Base-by-base conservation (phyloP, 2,329 filamentous ascomycete genomes). In the Graphilbum fragrans region DNA sequence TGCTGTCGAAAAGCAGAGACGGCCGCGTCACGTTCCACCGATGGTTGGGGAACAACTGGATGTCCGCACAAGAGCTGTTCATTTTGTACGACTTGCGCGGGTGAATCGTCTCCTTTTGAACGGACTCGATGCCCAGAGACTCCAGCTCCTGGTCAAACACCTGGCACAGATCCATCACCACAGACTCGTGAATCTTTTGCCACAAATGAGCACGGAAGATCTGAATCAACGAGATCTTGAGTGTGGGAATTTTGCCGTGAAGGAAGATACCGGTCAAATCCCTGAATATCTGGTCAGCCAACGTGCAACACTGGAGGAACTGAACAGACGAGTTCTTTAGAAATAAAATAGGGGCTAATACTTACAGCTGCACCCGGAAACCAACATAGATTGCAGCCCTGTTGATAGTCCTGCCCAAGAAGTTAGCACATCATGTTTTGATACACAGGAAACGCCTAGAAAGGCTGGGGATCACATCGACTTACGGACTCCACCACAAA, bases 1-100 rank as follows among this genome's bases (percentile, higher is more conserved):
- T 96, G 39, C 86, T 95, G 53, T 98, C 92, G 57, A 93, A 94
- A 4, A 98, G 68, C 52, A 94, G 75, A 3, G 90, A 96, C 2
- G 92, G 93, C 3, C 86, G 74, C 0, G 88, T 95, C 40, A 98
- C 88, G 48, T 94, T 96, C 93, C 93, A 98, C 61, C 96, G 98
- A 67, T 96, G 92, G 49, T 84, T 94, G 31, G 92, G 90, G 56
- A 98, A 98, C 10, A 98, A 74, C 41, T 96, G 72, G 48, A 98
- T 95, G 60, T 98, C 92, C 5, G 93, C 92, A 55, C 92, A 96
- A 44, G 90, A 96, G 55, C 88, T 95, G 70, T 98, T 98, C 92
- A 98, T 98, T 77, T 98, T 98, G 77, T 98, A 98, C 5, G 87
- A 95, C 65, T 98, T 98, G 76, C 92, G 77, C 40, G 92, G 92